Evolutionary conservation across 352 stramenopile species (phyloP), one percentile per base, ranked within the genome.

Genomic region (Phytophthora crassamura): DNA sequence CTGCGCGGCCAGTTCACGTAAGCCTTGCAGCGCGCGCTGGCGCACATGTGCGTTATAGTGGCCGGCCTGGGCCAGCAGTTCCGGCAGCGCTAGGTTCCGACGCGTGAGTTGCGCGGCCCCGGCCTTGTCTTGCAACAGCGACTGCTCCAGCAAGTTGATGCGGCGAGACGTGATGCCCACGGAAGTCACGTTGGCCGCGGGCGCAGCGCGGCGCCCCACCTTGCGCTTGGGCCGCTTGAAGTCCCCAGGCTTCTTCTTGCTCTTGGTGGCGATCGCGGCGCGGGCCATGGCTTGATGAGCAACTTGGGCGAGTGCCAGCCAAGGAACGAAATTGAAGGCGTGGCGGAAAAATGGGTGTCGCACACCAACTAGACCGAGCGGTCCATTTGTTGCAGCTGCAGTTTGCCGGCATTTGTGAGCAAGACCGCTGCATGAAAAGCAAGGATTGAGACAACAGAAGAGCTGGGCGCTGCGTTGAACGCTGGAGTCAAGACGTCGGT

Each of bases 181-280:
- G 34, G 78, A 90, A 28, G 86, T 95, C 18, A 95, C 86, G 47
- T 95, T 95, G 33, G 86, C 80, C 22, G 83, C 72, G 47, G 78
- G 82, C 12, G 78, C 67, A 1, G 78, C 83, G 54, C 88, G 88
- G 35, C 84, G 82, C 11, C 86, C 86, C 28, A 95, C 86, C 67
- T 95, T 95, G 70, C 82, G 86, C 83, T 95, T 95, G 12, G 83
- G 86, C 18, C 84, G 84, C 82, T 95, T 95, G 63, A 95, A 95
- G 69, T 95, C 86, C 32, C 71, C 84, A 9, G 86, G 86, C 75
- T 95, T 95, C 79, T 93, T 93, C 84, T 95, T 95, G 33, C 46
- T 57, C 68, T 80, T 83, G 57, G 78, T 71, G 52, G 77, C 72
- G 51, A 67, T 69, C 25, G 64, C 78, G 35, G 77, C 67, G 30